Conservation (phyloP, 1,284 basidiomycete genomes). For the Hortiboletus rubellus region DNA sequence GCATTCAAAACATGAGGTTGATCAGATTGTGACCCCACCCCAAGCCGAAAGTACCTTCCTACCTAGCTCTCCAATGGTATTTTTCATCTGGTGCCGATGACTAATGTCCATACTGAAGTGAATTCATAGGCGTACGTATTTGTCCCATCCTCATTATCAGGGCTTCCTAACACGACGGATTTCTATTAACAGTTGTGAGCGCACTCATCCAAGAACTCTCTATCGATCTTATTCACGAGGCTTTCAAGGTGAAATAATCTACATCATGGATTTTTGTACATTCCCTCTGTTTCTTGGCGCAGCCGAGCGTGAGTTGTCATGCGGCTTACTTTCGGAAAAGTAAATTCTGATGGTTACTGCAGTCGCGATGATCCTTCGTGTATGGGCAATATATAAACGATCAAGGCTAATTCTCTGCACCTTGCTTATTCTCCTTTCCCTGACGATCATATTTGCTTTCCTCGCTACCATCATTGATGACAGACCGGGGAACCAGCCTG, state of each 20-base stretch:
- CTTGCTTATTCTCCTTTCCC: too few species aligned
- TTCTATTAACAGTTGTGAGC: not conserved
- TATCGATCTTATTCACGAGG: not conserved
- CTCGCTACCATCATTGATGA: not conserved
- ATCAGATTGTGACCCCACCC: not conserved
- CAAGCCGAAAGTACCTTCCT: not conserved
- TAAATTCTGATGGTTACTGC: not conserved
- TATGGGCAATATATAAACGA: not conserved
- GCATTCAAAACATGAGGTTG: not conserved
- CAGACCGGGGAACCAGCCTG: not conserved
- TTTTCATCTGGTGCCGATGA: not conserved
- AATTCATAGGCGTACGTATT: not conserved
- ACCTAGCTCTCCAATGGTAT: not conserved
- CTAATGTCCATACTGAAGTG: not conserved
- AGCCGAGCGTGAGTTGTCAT: not conserved
- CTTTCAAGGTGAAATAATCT: not conserved
- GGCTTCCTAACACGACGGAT: not conserved
- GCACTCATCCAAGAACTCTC: too few species aligned
- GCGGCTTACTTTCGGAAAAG: not conserved
- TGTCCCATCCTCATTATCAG: not conserved
- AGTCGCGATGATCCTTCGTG: not conserved
- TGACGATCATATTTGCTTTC: not conserved
- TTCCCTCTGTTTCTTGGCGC: not conserved
- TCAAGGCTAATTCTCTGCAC: not conserved
- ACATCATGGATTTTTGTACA: not conserved